These are phyloP conservation scores for Thuidium tamariscinum DNA, from an alignment of 225 moss, liverwort and hornwort genomes.

Conservation along the genomic window DNA sequence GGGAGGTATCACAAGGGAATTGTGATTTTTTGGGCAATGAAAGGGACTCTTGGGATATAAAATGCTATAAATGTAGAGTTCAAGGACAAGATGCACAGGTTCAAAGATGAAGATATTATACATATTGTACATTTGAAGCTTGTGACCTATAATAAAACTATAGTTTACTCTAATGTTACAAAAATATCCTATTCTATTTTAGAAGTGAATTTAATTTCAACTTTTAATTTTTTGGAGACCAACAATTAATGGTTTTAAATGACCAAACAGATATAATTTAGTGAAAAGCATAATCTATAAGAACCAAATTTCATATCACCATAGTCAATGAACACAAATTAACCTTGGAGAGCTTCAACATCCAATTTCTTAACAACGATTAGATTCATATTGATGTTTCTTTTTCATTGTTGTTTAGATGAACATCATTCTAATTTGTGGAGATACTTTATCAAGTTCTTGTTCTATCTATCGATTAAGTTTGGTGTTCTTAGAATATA, in stretches of 20 bases:
- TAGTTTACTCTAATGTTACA: too few species aligned
- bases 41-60: fast-evolving
- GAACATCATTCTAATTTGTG: too few species aligned
- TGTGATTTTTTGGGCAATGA: fast-evolving
- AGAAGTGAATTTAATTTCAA: fast-evolving
- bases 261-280: background rate
- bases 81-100: fast-evolving
- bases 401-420: too few species aligned
- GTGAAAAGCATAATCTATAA: background rate
- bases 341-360: too few species aligned
- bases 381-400: too few species aligned
- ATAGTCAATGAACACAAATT: too few species aligned
- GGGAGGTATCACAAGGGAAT: fast-evolving
- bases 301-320: background rate
- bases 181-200: background rate
- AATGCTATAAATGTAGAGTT: background rate
- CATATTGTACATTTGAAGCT: background rate
- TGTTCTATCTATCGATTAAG: too few species aligned
- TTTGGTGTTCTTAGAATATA: too few species aligned
- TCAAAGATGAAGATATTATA: too few species aligned
- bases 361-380: too few species aligned
- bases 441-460: too few species aligned
- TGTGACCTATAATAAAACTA: fast-evolving
- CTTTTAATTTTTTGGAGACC: fast-evolving
- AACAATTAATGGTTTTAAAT: background rate